These are phyloP conservation scores for Aphanomyces cochlioides DNA, from an alignment of 352 stramenopile genomes.

Conservation along the genomic window DNA sequence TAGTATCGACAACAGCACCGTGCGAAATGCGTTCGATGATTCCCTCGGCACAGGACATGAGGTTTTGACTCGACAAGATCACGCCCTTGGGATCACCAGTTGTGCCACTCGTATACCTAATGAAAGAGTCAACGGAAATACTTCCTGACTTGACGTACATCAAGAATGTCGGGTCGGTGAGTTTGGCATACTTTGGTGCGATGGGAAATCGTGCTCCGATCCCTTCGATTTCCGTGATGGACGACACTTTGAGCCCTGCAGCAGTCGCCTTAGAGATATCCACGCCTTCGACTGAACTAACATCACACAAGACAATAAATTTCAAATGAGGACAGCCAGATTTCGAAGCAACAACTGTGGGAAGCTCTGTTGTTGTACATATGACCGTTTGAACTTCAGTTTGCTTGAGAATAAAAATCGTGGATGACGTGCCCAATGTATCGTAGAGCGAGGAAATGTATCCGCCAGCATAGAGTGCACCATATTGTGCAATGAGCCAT, in stretches of 20 bases:
- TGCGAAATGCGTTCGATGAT: conserved; percentile 9
- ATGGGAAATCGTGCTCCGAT: conserved; percentile 1
- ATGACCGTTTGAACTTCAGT: conserved; percentile 59
- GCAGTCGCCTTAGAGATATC: neutral
- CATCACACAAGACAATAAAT: conserved; percentile 33
- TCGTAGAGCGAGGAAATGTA: conserved; percentile 70
- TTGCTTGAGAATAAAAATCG: conserved; percentile 70
- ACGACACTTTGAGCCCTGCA: conserved; percentile 4
- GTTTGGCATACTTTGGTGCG: conserved; percentile 5
- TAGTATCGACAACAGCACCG: neutral
- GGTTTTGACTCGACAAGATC: conserved; percentile 32
- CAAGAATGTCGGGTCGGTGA: neutral
- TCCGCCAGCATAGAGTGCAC: conserved; percentile 54
- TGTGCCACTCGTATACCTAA: conserved; percentile 33
- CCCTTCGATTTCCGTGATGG: conserved; percentile 15
- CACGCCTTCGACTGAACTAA: neutral
- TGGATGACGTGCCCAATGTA: conserved; percentile 60
- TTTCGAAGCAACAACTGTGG: conserved; percentile 50
- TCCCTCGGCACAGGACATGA: conserved; percentile 36
- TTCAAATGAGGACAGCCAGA: conserved; percentile 46
- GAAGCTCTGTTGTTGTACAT: conserved; percentile 52
- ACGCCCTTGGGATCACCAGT: conserved; percentile 34
- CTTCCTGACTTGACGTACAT: neutral
- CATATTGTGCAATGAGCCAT: conserved; percentile 55
- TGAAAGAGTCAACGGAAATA: neutral